Evolutionary conservation across 2,329 filamentous ascomycete species (phyloP).

Genomic region (Drechslera avenae): DNA sequence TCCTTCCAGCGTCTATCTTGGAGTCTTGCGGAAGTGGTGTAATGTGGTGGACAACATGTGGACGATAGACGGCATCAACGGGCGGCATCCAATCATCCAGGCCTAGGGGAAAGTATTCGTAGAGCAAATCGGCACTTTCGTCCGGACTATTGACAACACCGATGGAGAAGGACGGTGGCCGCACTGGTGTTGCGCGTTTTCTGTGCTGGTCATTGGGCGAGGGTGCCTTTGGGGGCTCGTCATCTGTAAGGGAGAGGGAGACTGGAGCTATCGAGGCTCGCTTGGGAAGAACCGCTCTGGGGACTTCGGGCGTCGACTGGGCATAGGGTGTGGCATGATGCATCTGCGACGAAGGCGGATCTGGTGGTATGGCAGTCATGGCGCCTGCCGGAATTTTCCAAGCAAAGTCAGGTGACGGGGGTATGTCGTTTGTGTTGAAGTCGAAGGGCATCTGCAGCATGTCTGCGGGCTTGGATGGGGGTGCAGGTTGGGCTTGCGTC

Average conservation of each 20-base stretch:
- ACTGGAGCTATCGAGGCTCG: slow-evolving; percentile 55
- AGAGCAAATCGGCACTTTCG: slow-evolving; percentile 82
- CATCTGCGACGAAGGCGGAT: slow-evolving; percentile 44
- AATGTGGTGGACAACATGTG: slow-evolving; percentile 86
- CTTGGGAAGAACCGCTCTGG: slow-evolving; percentile 47
- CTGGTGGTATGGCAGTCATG: slow-evolving; percentile 51
- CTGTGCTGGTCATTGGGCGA: slow-evolving; percentile 42
- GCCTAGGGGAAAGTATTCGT: slow-evolving; percentile 92
- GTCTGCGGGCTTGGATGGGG: slow-evolving; percentile 41
- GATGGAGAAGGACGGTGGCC: slow-evolving; percentile 54
- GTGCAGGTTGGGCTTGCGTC: slow-evolving; percentile 27
- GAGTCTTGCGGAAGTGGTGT: slow-evolving; percentile 61
- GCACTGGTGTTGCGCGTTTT: slow-evolving; percentile 47
- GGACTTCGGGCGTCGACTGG: slow-evolving; percentile 60
- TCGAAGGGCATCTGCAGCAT: slow-evolving; percentile 49
- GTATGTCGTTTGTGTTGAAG: slow-evolving; percentile 49
- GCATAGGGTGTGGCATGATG: slow-evolving; percentile 51
- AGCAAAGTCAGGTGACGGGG: slow-evolving; percentile 50
- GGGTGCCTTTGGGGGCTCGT: slow-evolving; percentile 54
- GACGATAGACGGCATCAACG: slow-evolving; percentile 86
- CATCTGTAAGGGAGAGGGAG: slow-evolving; percentile 61
- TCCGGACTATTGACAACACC: slow-evolving; percentile 65
- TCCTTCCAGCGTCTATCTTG: slow-evolving; percentile 51
- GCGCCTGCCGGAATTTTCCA: slow-evolving; percentile 52
- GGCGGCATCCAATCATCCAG: slow-evolving; percentile 93